Evolutionary conservation across 306 rosid genomes (phyloP).

Genomic region (Corylus americana): DNA sequence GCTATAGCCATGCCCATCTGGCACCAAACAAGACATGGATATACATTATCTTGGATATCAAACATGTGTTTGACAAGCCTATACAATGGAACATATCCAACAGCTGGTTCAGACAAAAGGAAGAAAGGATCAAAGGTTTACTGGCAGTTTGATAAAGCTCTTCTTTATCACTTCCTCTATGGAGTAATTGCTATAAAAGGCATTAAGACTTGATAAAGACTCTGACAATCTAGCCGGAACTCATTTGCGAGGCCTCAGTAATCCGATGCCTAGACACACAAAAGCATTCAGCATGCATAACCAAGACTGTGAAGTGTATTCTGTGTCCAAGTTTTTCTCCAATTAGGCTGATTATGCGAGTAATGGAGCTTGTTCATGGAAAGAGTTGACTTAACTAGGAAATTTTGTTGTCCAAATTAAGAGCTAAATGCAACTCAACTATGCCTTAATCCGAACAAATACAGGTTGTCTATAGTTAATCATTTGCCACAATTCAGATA

Average conservation of each 20-base stretch:
- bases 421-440: not conserved
- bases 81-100: not conserved
- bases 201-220: not conserved
- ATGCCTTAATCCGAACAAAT: not conserved
- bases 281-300: not conserved
- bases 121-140: not conserved
- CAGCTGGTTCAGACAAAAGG: not conserved
- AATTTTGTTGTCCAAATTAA: not conserved
- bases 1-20: not conserved
- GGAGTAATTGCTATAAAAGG: not conserved
- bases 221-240: not conserved
- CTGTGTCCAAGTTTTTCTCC: not conserved
- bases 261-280: not conserved
- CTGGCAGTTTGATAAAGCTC: not conserved
- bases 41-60: not conserved
- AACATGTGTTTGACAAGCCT: not conserved
- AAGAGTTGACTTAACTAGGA: not conserved
- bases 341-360: not conserved
- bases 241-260: not conserved
- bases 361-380: not conserved
- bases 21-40: not conserved
- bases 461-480: not conserved
- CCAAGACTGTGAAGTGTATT: not conserved
- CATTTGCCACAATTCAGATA: not conserved
- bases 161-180: not conserved